A percentile compares a stretch with the other conserved stretches of the same genome.
Conservation (phyloP, 192 early-diverging fungal species). For the Mortierella hygrophila region DNA sequence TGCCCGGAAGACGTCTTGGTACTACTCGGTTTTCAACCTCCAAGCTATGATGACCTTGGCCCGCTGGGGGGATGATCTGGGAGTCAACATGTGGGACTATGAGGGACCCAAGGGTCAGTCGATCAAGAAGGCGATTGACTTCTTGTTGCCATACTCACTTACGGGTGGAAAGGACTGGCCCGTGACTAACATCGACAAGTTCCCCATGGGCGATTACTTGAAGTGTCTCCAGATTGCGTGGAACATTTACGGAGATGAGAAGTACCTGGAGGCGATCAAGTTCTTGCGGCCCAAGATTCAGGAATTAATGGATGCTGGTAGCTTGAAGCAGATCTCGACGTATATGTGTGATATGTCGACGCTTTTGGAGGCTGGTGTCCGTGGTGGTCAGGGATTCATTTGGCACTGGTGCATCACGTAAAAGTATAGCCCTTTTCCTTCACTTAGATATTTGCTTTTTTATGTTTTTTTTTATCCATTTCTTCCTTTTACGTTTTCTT, state of each 20-base stretch:
- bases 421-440: background rate
- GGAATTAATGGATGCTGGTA: slow-evolving; percentile 29
- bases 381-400: slow-evolving; percentile 51
- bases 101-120: slow-evolving; percentile 57
- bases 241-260: slow-evolving; percentile 60
- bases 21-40: slow-evolving; percentile 64
- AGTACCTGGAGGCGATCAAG: slow-evolving; percentile 55
- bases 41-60: slow-evolving; percentile 59
- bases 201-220: slow-evolving; percentile 56
- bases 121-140: slow-evolving; percentile 65
- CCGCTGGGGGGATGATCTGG: slow-evolving; percentile 52
- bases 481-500: background rate
- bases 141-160: slow-evolving; percentile 62
- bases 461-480: background rate
- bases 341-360: slow-evolving; percentile 47
- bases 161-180: slow-evolving; percentile 62
- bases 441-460: background rate
- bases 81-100: slow-evolving; percentile 59
- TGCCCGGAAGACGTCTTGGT: slow-evolving; percentile 62
- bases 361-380: slow-evolving; percentile 27
- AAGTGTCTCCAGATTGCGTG: slow-evolving; percentile 64
- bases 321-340: slow-evolving; percentile 43
- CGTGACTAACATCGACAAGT: slow-evolving; percentile 57
- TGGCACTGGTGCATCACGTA: slow-evolving; percentile 56
- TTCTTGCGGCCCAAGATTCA: slow-evolving; percentile 43